These are phyloP conservation scores for Catharanthus roseus DNA, from an alignment of 257 asterid species.

Conservation along the genomic window DNA sequence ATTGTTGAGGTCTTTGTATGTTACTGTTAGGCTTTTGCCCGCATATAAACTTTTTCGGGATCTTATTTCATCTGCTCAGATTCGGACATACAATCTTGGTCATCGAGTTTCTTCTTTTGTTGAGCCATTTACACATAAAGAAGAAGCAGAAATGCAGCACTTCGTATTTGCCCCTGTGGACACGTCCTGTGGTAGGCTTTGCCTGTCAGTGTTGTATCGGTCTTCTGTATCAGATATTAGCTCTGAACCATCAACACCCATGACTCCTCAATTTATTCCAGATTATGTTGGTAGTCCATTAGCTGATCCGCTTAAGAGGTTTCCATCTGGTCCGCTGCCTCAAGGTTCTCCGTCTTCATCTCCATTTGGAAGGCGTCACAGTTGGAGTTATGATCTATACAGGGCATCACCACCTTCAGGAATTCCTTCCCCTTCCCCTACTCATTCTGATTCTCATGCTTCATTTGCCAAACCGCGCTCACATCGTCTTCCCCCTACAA, in stretches of 20 bases:
- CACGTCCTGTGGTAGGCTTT: constrained; percentile 77
- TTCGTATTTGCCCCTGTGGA: constrained; percentile 75
- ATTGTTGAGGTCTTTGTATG: constrained; percentile 72
- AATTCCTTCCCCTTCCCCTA: constrained; percentile 72
- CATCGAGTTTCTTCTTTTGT: constrained; percentile 74
- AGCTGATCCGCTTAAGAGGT: constrained; percentile 80
- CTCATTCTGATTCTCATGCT: constrained; percentile 61
- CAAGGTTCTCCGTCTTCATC: constrained; percentile 51
- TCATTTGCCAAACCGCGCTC: constrained; percentile 31
- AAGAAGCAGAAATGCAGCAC: constrained; percentile 81
- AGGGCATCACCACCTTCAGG: constrained; percentile 65
- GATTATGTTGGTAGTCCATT: constrained; percentile 91
- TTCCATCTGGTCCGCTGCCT: constrained; percentile 49
- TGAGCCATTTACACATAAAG: constrained; percentile 72
- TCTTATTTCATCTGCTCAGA: constrained; percentile 59
- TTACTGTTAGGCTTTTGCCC: constrained; percentile 73
- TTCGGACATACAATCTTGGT: constrained; percentile 53
- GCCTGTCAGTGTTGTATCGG: constrained; percentile 70
- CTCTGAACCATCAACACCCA: constrained; percentile 79
- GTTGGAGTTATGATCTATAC: constrained; percentile 80
- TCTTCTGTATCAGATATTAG: constrained; percentile 52
- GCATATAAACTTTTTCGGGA: constrained; percentile 80
- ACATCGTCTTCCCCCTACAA: constrained; percentile 54
- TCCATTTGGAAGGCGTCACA: constrained; percentile 71
- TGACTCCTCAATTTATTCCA: constrained; percentile 68